Base-by-base conservation (phyloP, 768 basidiomycete species). In the Mycena crocata region DNA sequence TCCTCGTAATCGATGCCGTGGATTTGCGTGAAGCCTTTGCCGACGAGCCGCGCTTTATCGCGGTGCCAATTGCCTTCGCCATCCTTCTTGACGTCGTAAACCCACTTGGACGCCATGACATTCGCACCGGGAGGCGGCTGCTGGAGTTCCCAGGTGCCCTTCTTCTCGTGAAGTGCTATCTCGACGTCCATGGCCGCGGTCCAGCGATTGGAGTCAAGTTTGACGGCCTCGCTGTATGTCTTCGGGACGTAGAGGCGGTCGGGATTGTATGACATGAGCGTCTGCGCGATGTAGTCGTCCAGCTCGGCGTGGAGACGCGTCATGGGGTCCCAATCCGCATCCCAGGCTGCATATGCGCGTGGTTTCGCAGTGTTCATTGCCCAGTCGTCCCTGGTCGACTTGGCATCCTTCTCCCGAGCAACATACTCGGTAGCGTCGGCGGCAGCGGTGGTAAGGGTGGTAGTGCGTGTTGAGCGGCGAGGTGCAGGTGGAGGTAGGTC, bases 41-140 rank as follows among this genome's bases (percentile, higher is more conserved):
- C 55, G 15, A 57, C 55, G 26, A 57, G 55, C 2, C 55, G 39
- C 5, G 55, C 55, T 14, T 44, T 57, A 31, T 57, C 55, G 5
- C 40, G 55, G 2, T 44, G n/a, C 52, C 52, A 54, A 1, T 34
- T 26, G 0, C 52, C 52, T 1, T 10, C 52, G 19, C 52, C 52
- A 28, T 4, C 78, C 13, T 46, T 58, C 57, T 58, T 58, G 14
- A 58, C 44, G 31, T 58, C n/a, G 28, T 56, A 56, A 14, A 56
- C 54, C 37, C 54, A 56, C 28, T 56, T 56, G 26, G 54, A 56
- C 24, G 57, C 57, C 57, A 58, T 58, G 3, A 58, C 44, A 31
- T 58, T 58, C 31, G 44, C 57, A n/a, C 57, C 57, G 13, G 44
- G n/a, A 3, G 44, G 57, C 6, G 57, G 57, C 19, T 58, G 44